Base-by-base conservation (phyloP, 2,329 filamentous ascomycete genomes). In the Nothophoma quercina region DNA sequence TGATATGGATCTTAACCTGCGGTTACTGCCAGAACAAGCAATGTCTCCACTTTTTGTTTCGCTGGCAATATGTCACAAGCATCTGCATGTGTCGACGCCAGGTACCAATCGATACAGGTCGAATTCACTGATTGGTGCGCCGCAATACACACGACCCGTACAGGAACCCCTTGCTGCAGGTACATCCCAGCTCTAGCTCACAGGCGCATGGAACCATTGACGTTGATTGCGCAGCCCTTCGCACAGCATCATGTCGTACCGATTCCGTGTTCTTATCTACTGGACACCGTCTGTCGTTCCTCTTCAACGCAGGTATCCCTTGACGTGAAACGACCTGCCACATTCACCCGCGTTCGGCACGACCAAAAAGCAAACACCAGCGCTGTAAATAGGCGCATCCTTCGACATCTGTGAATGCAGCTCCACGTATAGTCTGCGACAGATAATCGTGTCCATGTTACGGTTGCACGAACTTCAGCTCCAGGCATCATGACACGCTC, bases 401-500 rank as follows among this genome's bases (percentile, higher is more conserved):
- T 43, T 41, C 43, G 22, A 43, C 33, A 33, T n/a, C 26, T 48
- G 22, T 48, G 50, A 48, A 43, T 43, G 43, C 35, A 35, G 45
- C 40, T 42, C 23, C 23, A 39, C 35, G 34, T 55, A 55, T 55
- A 55, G 45, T 16, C 40, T 33, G 51, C 34, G 25, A 38, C 51
- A 35, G 44, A 23, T 45, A 45, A 35, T 41, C 39, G 12, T 49
- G 38, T 53, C 45, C 45, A 55, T 55, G 40, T 55, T 36, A 49
- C 42, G 26, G 47, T 55, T 33, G 28, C 51, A 50, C 39, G 18
- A 48, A 43, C 16, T 41, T 29, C 46, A 41, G 29, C 18, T 40
- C 30, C 7, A 42, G 22, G 47, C 41, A 55, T 35, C 8, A 62
- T 63, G 60, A 30, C 43, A 19, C 42, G 9, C 36, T 47, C 46